These are phyloP conservation scores for Eimeria falciformis DNA, from an alignment of 169 alveolate genomes.

Conservation along the genomic window DNA sequence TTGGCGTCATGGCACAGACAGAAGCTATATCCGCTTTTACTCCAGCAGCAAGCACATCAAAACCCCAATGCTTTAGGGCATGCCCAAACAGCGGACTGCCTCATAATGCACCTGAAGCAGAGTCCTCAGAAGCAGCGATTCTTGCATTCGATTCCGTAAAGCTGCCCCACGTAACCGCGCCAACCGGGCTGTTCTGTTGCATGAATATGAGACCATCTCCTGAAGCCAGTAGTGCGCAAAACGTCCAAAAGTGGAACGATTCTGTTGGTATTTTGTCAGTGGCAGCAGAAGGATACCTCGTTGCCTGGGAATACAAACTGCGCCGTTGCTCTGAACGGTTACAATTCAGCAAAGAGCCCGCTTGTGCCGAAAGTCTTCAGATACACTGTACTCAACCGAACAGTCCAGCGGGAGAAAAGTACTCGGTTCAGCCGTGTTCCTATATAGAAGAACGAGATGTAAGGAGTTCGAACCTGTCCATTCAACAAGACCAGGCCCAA, in stretches of 20 bases:
- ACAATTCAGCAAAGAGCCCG: neutral
- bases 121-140: neutral
- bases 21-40: neutral
- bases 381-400: neutral
- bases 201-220: neutral
- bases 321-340: neutral
- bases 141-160: slow-evolving; percentile 1
- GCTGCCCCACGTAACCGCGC: slow-evolving; percentile 52
- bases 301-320: slow-evolving; percentile 42
- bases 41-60: neutral
- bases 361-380: neutral
- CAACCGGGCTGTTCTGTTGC: slow-evolving; percentile 32
- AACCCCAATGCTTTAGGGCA: neutral
- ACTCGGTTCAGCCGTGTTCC: slow-evolving; percentile 24
- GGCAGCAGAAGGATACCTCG: slow-evolving; percentile 58
- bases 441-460: neutral
- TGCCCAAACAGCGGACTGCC: neutral
- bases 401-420: neutral
- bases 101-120: neutral
- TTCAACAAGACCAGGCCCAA: neutral
- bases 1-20: neutral
- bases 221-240: neutral
- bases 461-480: neutral
- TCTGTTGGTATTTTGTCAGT: slow-evolving; percentile 32
- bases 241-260: neutral